Percentiles rank a stretch among this genome's conserved stretches.
Evolutionary conservation across 2,329 filamentous ascomycete species (phyloP).

Genomic region (Hypomyces rosellus): DNA sequence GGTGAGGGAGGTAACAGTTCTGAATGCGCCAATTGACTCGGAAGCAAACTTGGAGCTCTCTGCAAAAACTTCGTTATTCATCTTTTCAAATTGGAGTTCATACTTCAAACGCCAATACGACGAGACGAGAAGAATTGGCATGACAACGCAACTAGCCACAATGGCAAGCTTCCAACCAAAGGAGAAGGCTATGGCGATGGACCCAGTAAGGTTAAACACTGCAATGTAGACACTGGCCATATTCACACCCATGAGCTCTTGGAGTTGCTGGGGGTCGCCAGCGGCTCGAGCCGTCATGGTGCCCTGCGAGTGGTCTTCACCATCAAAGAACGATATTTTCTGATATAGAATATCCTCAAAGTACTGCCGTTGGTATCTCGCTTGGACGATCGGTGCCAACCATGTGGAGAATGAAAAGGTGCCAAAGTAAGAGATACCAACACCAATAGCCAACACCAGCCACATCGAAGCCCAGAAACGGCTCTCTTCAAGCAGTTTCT

Average conservation of each 20-base stretch:
- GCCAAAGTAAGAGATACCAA: conserved; percentile 54
- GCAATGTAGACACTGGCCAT: conserved; percentile 82
- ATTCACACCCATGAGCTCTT: conserved; percentile 78
- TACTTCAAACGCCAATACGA: conserved; percentile 48
- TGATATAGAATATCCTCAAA: conserved; percentile 74
- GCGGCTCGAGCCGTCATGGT: conserved; percentile 86
- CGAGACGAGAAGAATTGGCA: conserved; percentile 72
- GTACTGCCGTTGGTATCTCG: conserved; percentile 54
- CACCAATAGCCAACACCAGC: conserved; percentile 64
- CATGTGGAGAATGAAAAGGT: conserved; percentile 64
- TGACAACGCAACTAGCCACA: conserved; percentile 63
- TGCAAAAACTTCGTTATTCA: conserved; percentile 71
- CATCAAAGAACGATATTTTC: conserved; percentile 88
- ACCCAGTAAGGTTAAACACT: conserved; percentile 68
- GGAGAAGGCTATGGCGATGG: conserved; percentile 62
- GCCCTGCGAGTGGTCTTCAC: conserved; percentile 81
- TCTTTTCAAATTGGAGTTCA: conserved; percentile 61
- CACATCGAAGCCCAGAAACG: conserved; percentile 83
- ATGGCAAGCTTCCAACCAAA: conserved; percentile 86
- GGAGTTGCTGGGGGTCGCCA: conserved; percentile 59
- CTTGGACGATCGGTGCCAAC: conserved; percentile 43
- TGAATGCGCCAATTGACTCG: conserved; percentile 88
- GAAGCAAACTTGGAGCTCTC: conserved; percentile 79
- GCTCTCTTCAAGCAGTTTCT: conserved; percentile 34
- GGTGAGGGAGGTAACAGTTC: conserved; percentile 86